Evolutionary conservation across 495 filamentous ascomycete genomes (phyloP).

Genomic region (Pseudevernia furfuracea): DNA sequence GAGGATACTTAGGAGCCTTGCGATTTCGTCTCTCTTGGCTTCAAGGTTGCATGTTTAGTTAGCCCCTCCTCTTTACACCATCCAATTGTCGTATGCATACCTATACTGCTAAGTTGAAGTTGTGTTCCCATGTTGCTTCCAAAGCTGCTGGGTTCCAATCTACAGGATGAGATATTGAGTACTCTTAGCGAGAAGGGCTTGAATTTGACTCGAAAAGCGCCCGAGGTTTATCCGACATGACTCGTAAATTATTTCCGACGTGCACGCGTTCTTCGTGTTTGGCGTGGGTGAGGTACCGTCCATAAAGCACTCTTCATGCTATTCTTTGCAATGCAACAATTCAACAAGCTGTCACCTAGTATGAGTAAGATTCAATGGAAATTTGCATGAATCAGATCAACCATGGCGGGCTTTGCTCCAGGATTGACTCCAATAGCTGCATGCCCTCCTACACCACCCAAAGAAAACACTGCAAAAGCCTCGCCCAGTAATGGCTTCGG

Average conservation of each 20-base stretch:
- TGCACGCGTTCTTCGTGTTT: conserved; percentile 21
- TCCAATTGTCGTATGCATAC: background rate
- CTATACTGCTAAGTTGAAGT: background rate
- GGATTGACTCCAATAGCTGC: conserved; percentile 39
- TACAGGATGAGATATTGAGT: background rate
- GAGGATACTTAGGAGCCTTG: conserved; percentile 49
- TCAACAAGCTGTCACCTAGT: background rate
- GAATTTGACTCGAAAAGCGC: background rate
- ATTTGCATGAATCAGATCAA: conserved; percentile 25
- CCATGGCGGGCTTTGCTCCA: conserved; percentile 46
- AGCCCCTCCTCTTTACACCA: background rate
- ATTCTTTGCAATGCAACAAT: background rate
- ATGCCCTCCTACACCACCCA: conserved; percentile 55
- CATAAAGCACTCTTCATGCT: background rate
- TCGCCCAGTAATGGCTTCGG: conserved; percentile 13
- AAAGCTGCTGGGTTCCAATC: too few relatives aligned
- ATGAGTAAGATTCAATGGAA: conserved; percentile 10
- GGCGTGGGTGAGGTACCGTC: conserved; percentile 12
- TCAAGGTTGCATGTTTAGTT: conserved; percentile 5
- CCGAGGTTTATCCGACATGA: conserved; percentile 7
- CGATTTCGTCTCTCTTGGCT: conserved; percentile 62
- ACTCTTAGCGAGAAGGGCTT: background rate
- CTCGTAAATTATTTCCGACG: background rate
- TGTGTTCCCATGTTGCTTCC: background rate
- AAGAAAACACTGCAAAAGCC: conserved; percentile 41